Percentiles rank a stretch among this genome's conserved stretches.
phyloP scores from a whole-genome alignment of 2,329 filamentous ascomycete genomes.

The Talaromyces sp. region DNA sequence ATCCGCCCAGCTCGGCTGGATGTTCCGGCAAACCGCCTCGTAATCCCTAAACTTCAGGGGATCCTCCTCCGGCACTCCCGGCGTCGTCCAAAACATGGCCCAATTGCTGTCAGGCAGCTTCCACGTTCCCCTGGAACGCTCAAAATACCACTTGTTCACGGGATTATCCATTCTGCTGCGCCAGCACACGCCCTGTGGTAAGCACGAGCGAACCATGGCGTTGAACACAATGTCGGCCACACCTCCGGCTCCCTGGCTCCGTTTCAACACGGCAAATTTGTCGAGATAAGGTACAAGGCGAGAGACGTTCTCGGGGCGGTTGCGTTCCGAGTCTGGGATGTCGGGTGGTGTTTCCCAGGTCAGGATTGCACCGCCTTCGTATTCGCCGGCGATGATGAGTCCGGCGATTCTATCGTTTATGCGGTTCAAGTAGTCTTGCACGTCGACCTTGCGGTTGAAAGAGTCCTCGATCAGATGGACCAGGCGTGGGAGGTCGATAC shows the following conservation, averaged over 20 bases:
- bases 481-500: conserved; percentile 76
- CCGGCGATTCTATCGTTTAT: conserved; percentile 78
- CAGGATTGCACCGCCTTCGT: conserved; percentile 89
- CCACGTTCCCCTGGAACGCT: conserved; percentile 75
- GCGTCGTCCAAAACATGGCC: conserved; percentile 98
- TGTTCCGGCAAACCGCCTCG: conserved; percentile 65
- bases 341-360: conserved; percentile 82
- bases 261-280: conserved; percentile 91
- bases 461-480: conserved; percentile 89
- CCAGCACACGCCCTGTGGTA: conserved; percentile 88
- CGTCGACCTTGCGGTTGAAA: conserved; percentile 78
- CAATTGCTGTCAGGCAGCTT: conserved; percentile 79
- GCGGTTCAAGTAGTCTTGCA: conserved; percentile 75
- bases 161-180: conserved; percentile 83
- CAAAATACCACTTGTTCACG: conserved; percentile 99
- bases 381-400: conserved; percentile 90
- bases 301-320: conserved; percentile 47
- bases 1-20: conserved; percentile 47
- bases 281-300: conserved; percentile 88
- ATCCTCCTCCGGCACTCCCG: conserved; percentile 51
- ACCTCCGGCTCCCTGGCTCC: conserved; percentile 81
- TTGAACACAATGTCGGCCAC: conserved; percentile 97
- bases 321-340: conserved; percentile 52
- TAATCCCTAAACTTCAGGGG: conserved; percentile 59
- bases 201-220: conserved; percentile 84